Percentiles rank a stretch among this genome's conserved stretches.
Evolutionary conservation across 257 asterid species (phyloP).

Genomic region (Solanum lycopersicoides): DNA sequence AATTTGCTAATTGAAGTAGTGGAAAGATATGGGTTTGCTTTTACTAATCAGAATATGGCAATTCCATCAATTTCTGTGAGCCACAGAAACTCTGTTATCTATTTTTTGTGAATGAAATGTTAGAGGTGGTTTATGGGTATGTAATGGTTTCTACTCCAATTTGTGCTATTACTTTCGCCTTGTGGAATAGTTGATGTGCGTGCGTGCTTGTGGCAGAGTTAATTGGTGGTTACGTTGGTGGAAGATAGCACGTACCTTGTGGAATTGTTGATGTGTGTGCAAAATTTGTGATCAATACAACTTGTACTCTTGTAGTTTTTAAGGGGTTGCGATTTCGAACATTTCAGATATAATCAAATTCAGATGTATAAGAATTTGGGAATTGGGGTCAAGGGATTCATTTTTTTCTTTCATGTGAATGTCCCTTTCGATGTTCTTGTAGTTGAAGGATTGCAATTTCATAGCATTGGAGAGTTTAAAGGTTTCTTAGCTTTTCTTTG

Average conservation of each 20-base stretch:
- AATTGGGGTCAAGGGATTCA: neutral
- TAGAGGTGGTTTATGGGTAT: neutral
- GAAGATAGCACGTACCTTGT: neutral
- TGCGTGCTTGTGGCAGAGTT: neutral
- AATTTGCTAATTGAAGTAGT: neutral
- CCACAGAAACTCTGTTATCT: neutral
- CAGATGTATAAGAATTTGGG: no score
- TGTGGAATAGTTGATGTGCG: neutral
- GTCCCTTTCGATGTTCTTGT: neutral
- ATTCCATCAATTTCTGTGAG: neutral
- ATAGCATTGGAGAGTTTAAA: neutral
- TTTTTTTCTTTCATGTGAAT: neutral
- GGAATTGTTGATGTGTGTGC: neutral
- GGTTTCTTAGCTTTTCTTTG: neutral
- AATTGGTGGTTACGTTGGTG: neutral
- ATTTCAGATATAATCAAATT: neutral
- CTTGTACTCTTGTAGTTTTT: neutral
- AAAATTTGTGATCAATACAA: neutral
- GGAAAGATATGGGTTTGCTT: neutral
- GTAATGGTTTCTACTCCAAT: neutral
- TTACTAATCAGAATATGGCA: neutral
- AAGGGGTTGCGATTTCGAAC: neutral
- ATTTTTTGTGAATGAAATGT: no score
- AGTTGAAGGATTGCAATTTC: neutral
- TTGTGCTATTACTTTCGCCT: neutral